These are phyloP conservation scores for Entonaema liquescens DNA, from an alignment of 495 filamentous ascomycete species.

Conservation along the genomic window DNA sequence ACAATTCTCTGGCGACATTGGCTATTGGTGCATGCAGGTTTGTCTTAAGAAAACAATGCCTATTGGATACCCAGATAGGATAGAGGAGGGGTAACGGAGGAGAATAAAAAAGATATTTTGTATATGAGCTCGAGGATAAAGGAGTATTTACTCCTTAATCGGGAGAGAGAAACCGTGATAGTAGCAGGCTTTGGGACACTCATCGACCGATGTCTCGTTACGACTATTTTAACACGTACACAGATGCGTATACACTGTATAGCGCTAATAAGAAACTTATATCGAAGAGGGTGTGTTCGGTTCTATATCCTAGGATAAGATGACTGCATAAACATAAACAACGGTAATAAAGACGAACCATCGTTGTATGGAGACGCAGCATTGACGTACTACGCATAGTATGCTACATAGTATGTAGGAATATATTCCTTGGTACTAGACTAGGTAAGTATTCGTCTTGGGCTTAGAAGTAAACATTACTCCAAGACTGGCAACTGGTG, in stretches of 20 bases:
- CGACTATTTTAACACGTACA: slow-evolving; percentile 9
- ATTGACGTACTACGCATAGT: slow-evolving; percentile 31
- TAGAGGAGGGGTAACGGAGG: background rate
- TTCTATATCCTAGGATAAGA: slow-evolving; percentile 36
- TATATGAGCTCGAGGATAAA: slow-evolving; percentile 8
- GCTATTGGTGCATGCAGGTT: slow-evolving; percentile 1
- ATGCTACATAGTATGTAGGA: too few relatives aligned
- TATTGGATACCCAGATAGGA: background rate
- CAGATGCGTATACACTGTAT: slow-evolving; percentile 7
- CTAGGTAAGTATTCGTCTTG: background rate
- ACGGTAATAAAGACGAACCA: slow-evolving; percentile 35
- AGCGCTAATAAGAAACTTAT: slow-evolving; percentile 10
- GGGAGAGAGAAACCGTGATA: slow-evolving; percentile 13
- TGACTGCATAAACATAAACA: slow-evolving; percentile 41
- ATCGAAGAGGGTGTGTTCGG: slow-evolving; percentile 22
- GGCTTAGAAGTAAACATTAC: slow-evolving; percentile 37
- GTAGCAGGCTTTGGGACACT: slow-evolving; percentile 10
- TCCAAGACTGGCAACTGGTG: slow-evolving; percentile 18
- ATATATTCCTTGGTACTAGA: slow-evolving; percentile 16
- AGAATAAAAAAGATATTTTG: slow-evolving; percentile 1
- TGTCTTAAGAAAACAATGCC: slow-evolving; percentile 3
- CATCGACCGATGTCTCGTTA: slow-evolving; percentile 33
- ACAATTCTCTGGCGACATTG: background rate
- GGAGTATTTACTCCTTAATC: slow-evolving; percentile 12
- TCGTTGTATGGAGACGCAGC: slow-evolving; percentile 27